phyloP scores from a whole-genome alignment of 2,329 filamentous ascomycete genomes.

The Onygenales sp. region DNA sequence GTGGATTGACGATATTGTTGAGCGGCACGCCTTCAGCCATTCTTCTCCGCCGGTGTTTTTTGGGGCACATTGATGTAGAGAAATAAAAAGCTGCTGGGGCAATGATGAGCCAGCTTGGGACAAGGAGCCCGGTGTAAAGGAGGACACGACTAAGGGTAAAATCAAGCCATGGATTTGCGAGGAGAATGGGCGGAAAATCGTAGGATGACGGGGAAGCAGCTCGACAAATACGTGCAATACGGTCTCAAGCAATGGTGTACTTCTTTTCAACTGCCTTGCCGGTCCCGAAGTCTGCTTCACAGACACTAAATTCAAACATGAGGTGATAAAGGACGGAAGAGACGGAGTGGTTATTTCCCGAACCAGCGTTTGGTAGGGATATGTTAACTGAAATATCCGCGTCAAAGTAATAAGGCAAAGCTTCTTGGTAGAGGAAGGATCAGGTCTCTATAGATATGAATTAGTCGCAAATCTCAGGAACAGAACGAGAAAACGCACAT shows the following conservation, averaged over 20 bases:
- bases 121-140: conserved; percentile 38
- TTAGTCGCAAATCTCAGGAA: background rate
- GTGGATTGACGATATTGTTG: conserved; percentile 57
- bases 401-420: conserved; percentile 67
- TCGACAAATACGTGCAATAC: conserved; percentile 62
- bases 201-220: conserved; percentile 70
- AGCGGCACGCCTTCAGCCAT: conserved; percentile 60
- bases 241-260: conserved; percentile 50
- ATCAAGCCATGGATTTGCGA: conserved; percentile 57
- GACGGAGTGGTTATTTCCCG: conserved; percentile 82
- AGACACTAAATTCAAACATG: conserved; percentile 57
- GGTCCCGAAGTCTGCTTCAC: conserved; percentile 36
- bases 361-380: conserved; percentile 71
- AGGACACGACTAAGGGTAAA: conserved; percentile 54
- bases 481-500: conserved; percentile 12
- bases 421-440: conserved; percentile 65
- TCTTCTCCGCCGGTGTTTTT: conserved; percentile 70
- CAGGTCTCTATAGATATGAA: conserved; percentile 53
- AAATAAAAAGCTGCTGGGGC: conserved; percentile 56
- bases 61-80: conserved; percentile 69
- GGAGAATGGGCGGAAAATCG: conserved; percentile 69
- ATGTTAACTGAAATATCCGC: conserved; percentile 73
- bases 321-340: conserved; percentile 62
- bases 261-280: conserved; percentile 24
- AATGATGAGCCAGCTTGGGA: conserved; percentile 46